Conservation (phyloP, 2,329 filamentous ascomycete species). For the Colletotrichum godetiae region DNA sequence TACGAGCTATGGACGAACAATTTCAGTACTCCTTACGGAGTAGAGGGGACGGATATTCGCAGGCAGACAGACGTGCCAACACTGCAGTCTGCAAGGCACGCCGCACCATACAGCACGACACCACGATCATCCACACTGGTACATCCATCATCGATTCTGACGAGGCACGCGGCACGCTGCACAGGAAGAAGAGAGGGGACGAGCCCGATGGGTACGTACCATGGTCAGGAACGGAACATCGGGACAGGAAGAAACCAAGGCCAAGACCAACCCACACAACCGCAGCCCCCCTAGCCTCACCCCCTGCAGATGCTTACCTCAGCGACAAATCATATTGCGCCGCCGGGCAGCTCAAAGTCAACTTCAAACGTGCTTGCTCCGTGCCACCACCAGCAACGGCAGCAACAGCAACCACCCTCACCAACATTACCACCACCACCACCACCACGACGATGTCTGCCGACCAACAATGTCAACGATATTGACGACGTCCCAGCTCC, state of each 20-base stretch:
- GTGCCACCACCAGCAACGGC: constrained; percentile 41
- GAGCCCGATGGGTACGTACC: background rate
- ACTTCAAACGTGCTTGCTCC: constrained; percentile 52
- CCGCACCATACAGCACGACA: background rate
- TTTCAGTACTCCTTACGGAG: background rate
- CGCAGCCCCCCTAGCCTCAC: constrained; percentile 25
- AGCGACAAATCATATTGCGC: constrained; percentile 43
- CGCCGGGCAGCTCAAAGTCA: constrained; percentile 47
- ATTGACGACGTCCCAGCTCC: constrained; percentile 5
- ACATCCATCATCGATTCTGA: background rate
- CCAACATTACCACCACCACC: background rate
- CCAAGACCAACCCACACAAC: constrained; percentile 29
- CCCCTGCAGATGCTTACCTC: constrained; percentile 41
- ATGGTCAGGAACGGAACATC: background rate
- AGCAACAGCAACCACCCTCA: background rate
- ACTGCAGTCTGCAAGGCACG: constrained; percentile 9
- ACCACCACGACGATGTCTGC: constrained; percentile 20
- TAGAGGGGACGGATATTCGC: background rate
- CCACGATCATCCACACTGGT: constrained; percentile 9
- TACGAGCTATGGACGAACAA: background rate
- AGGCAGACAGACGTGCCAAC: background rate
- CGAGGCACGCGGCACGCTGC: background rate
- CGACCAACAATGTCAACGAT: constrained; percentile 26
- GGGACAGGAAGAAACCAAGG: constrained; percentile 4
- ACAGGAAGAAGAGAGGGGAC: background rate